phyloP scores from a whole-genome alignment of 2,329 filamentous ascomycete genomes.

The Aschersonia sp. region DNA sequence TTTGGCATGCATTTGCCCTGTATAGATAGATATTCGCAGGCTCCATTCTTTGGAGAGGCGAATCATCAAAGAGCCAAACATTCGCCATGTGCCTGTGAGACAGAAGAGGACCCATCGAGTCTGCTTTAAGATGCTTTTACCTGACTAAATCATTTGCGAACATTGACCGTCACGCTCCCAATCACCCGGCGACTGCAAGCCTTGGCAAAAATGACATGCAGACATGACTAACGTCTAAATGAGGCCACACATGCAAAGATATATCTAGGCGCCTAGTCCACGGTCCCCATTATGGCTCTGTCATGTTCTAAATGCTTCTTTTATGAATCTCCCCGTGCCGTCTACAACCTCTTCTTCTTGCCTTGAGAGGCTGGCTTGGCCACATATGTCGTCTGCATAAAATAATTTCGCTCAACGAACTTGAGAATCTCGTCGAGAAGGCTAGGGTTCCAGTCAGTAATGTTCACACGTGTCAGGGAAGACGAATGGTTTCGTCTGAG shows the following conservation, averaged over 20 bases:
- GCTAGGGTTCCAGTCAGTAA: slow-evolving; percentile 22
- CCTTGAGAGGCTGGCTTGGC: slow-evolving; percentile 23
- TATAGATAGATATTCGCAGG: neutral
- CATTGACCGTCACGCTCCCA: no score
- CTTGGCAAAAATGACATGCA: slow-evolving; percentile 9
- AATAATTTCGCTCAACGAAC: slow-evolving; percentile 54
- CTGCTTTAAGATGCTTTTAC: no score
- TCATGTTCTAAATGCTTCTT: slow-evolving; percentile 5
- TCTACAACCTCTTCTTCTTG: slow-evolving; percentile 45
- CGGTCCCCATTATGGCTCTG: no score
- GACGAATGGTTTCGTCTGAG: neutral
- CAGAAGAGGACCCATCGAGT: no score
- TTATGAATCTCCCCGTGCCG: slow-evolving; percentile 2
- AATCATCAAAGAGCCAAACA: neutral
- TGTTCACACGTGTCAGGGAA: neutral
- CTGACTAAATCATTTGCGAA: no score
- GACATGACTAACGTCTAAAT: slow-evolving; percentile 16
- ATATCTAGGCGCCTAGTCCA: no score
- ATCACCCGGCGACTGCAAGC: no score
- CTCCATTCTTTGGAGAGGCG: neutral
- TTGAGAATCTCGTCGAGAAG: slow-evolving; percentile 78
- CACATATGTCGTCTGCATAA: slow-evolving; percentile 34
- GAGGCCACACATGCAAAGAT: slow-evolving; percentile 3
- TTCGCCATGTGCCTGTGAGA: no score
- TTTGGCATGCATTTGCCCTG: neutral